Evolutionary conservation across 176 grass and related monocot species (phyloP), one percentile per base, ranked within the genome.

Genomic region (Tillandsia fasciculata): DNA sequence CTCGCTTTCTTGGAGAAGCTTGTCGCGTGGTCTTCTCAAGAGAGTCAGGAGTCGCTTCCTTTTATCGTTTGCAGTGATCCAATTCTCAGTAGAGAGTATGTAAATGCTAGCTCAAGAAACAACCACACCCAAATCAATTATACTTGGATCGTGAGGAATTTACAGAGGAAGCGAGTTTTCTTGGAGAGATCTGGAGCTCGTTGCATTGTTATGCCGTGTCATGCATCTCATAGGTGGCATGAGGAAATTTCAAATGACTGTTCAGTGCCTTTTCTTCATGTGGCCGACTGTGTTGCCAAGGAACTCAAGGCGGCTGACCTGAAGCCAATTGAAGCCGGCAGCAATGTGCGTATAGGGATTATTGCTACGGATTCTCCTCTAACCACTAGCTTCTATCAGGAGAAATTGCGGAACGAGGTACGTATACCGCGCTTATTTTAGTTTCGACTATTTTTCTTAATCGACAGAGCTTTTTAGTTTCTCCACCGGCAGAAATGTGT

Each of bases 131-230:
- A 52, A 17, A 61, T 8, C 27, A 65, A 68, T 14, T 9, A 81
- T 42, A 23, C 66, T 76, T 79, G 70, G 1, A 48, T 79, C 49
- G 26, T 96, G 84, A 81, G 73, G 79, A 96, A 69, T 61, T 74
- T 91, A 22, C 66, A 69, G 69, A 64, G 81, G 71, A 79, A 70
- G 67, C 80, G 88, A 69, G 47, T 76, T 13, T 75, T 96, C 49
- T 71, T 96, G 72, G 88, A 96, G 75, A 71, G 75, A 69, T 77
- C 79, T 13, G 82, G 88, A 80, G 85, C 81, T 73, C 66, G 78
- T 77, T 96, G 88, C 83, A 84, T 96, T 82, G 80, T 77, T 49
- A 82, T 96, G 83, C 80, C 85, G 69, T 96, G 92, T 67, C 85
- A 91, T 10, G 71, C 54, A 70, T 79, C 82, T 66, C 88, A 86